Base-by-base conservation (phyloP, 2,329 filamentous ascomycete species). In the Fusarium oligoseptatum region DNA sequence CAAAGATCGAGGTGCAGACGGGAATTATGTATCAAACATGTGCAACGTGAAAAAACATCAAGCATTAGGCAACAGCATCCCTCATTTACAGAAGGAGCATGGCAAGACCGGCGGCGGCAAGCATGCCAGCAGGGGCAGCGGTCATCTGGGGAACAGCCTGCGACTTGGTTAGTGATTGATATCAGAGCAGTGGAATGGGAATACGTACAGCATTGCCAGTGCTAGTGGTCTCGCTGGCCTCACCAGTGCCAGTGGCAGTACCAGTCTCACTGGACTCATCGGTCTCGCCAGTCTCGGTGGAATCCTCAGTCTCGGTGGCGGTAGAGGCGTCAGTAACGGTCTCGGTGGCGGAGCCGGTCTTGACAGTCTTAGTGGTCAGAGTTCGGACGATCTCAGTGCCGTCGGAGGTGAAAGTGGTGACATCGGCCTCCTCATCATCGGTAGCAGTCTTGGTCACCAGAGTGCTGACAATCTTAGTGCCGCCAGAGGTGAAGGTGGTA, bases 41-140 rank as follows among this genome's bases (percentile, higher is more conserved):
- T 83, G 82, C 80, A 81, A 79, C 76, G 75, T 80, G 48, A 77
- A 78, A 78, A 32, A 74, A 76, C 74, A 73, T 77, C 70, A 77
- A 79, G 73, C 76, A 64, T 74, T 67, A 71, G 56, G 63, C 56
- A 45, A 60, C n/a, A 2, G 20, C 58, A 41, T 27, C 67, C 66
- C 65, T 65, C 32, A 72, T 73, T 85, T 87, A 89, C 68, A 89
- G 83, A 68, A 89, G 80, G 69, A 88, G 76, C 71, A 83, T 85
- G 45, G 85, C 87, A 55, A 89, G 68, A 78, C 87, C 87, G 22
- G 86, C 87, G 24, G 85, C 87, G 61, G 86, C 87, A 45, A 89
- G 70, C 58, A 88, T 72, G 66, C 86, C 87, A 32, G 80, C 79
- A 24, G 87, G 86, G 41, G 84, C 86, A 66, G 83, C 85, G 58